Evolutionary conservation across 352 stramenopile genomes (phyloP), one percentile per base, ranked within the genome.

Genomic region (Pythium sp.): DNA sequence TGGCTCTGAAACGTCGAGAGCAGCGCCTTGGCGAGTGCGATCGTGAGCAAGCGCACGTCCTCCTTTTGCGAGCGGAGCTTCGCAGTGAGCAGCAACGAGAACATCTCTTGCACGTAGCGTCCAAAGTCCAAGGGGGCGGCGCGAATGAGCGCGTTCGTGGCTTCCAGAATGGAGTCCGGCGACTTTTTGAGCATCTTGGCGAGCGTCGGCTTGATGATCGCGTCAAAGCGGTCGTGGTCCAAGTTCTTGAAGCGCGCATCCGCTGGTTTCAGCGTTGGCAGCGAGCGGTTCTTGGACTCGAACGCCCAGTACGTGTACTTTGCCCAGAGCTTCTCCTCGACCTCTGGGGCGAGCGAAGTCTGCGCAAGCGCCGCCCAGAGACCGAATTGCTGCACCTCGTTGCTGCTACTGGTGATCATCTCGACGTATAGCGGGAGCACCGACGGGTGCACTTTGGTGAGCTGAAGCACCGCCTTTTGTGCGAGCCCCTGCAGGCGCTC

Each of bases 21-120:
- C 15, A 95, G 70, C 3, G 83, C 82, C 32, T 74, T 74, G 22
- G 80, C 69, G 30, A 95, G 67, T 24, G 70, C 63, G 18, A 92
- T 64, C 11, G 82, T 86, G 53, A 82, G 78, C 3, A 64, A 41
- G 18, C 89, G 83, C 32, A 95, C 86, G 58, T 94, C 81, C 11
- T 94, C 82, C 59, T 96, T 95, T n/a, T 87, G 79, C 22, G 89
- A 87, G 46, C 84, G 83, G 20, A 96, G 73, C 74, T 96, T 96
- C 18, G 81, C 72, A 18, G 84, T 75, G 36, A 95, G 62, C 41
- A 96, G 70, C 12, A 79, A 64, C 56, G 80, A 75, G 67, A 96
- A 96, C n/a, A 94, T 67, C 24, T 87, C 75, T 0, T 55, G 36
- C 41, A 92, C 26, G 70, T 93, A 92, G 1, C 67, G 64, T 47